These are phyloP conservation scores for Zoysia japonica DNA, from an alignment of 176 grass and related monocot species.

Conservation along the genomic window DNA sequence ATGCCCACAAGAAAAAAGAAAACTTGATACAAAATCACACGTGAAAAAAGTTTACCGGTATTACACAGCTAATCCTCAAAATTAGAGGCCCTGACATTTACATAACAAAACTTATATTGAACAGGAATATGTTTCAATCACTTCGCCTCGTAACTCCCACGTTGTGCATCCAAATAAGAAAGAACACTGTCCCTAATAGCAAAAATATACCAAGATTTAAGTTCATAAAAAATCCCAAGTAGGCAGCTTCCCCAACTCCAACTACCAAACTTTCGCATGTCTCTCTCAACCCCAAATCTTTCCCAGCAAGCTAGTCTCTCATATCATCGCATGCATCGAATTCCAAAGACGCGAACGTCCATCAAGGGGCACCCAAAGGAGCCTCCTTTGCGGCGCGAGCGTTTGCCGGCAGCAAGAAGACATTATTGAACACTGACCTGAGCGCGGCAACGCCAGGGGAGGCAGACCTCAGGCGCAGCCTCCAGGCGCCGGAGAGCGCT, in stretches of 20 bases:
- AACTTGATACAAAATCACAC: background rate
- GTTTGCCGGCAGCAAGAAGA: background rate
- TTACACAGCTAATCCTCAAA: background rate
- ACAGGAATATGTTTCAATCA: background rate
- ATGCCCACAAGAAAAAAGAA: background rate
- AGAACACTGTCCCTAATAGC: background rate
- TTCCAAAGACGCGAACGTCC: background rate
- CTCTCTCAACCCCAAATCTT: background rate
- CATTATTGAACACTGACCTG: slow-evolving; percentile 37
- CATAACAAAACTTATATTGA: background rate
- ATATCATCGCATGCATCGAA: background rate
- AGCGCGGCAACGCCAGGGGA: slow-evolving; percentile 30
- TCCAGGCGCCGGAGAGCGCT: background rate
- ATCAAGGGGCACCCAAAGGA: background rate
- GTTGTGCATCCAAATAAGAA: background rate
- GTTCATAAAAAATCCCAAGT: background rate
- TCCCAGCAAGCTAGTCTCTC: background rate
- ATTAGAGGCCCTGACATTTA: background rate
- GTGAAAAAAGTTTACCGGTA: background rate
- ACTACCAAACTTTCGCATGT: background rate
- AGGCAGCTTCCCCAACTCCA: slow-evolving; percentile 3
- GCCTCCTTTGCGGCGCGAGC: background rate
- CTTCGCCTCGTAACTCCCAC: background rate
- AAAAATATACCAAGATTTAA: background rate
- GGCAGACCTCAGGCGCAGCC: slow-evolving; percentile 37